Conservation (phyloP, 208 protist genomes). For the Wallacemonas rigidus region DNA sequence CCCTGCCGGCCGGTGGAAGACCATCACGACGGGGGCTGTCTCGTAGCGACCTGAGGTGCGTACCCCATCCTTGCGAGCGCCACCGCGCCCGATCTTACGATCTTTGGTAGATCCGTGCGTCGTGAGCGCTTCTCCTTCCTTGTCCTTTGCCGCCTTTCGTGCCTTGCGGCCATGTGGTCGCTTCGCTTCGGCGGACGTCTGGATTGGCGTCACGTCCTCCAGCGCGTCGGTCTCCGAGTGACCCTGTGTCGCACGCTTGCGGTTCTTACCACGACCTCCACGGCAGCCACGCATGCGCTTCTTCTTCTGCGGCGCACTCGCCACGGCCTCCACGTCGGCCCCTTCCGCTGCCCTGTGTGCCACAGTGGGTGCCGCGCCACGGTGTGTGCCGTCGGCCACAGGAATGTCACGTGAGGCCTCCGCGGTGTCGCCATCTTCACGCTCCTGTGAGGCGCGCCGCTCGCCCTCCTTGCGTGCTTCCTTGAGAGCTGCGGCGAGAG, state of each 20-base stretch:
- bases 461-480: constrained; percentile 1
- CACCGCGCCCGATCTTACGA: neutral
- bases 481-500: neutral
- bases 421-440: neutral
- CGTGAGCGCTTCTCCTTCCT: no score
- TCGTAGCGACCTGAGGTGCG: neutral
- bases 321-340: neutral
- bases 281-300: constrained; percentile 13
- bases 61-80: neutral
- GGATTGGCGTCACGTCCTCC: neutral
- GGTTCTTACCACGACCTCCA: constrained; percentile 10
- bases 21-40: constrained; percentile 2
- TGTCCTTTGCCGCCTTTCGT: no score
- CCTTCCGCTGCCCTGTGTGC: neutral
- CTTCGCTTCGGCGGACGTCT: neutral
- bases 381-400: neutral
- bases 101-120: no score
- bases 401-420: neutral
- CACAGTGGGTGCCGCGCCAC: neutral
- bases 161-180: neutral
- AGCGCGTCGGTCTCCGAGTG: neutral
- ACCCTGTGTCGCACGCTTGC: constrained; percentile 1
- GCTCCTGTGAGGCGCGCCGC: neutral
- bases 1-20: neutral
- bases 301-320: neutral